Base-by-base conservation (phyloP, 176 grass and related monocot genomes). In the Carex littledalei region DNA sequence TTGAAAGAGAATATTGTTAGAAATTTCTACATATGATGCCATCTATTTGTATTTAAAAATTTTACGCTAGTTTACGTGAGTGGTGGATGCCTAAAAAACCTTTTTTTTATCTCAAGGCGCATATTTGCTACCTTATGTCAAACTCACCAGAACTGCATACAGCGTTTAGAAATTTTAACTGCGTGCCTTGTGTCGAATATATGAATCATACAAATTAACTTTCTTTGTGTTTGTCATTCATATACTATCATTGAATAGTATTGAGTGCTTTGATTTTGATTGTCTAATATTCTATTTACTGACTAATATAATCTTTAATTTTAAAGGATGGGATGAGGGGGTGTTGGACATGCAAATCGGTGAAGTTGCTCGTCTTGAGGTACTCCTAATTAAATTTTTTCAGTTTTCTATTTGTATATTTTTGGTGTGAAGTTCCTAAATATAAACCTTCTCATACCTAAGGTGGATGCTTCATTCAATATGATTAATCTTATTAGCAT, bases 281-380 rank as follows among this genome's bases (percentile, higher is more conserved):
- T 47, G 14, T 32, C 8, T 83, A 39, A 62, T 35, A 80, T 80
- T 75, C 9, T 15, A 52, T 53, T 50, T 75, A 22, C 3, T 3
- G 63, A 81, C 10, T 80, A 43, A 22, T 9, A 6, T 75, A 50
- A 22, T 16, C 24, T 0, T 83, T 39, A 76, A 75, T 31, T 55
- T 77, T 55, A 11, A 50, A 98, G 96, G 96, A 89, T 98, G 96
- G 96, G 96, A 98, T 49, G 93, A 95, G 84, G 95, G 96, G 85
- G 96, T 98, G 88, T 63, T 98, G 91, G 84, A 49, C 54, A 98
- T 98, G 96, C 88, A 98, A 85, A 7, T 98, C n/a, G 96, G 93
- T 56, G 96, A 98, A 89, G 70, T 80, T 86, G 96, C 91, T 88
- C 93, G 87, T 66, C 86, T 98, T 63, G 85, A 87, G 91, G 96